These are phyloP conservation scores for Pseudozyma pruni DNA, from an alignment of 1,284 basidiomycete genomes.

Conservation along the genomic window DNA sequence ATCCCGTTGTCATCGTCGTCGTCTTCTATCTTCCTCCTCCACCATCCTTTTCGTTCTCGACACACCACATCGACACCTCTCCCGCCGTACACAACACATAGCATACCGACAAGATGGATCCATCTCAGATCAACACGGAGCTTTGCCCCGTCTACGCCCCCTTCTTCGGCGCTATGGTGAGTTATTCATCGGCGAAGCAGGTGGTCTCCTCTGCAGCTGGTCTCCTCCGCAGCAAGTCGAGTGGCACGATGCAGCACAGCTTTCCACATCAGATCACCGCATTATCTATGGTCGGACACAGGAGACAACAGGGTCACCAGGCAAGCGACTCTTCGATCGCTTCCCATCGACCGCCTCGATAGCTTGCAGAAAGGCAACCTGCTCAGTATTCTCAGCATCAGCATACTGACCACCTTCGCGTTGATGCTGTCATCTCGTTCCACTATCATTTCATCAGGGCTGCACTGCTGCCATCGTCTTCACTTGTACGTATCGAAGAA, in stretches of 20 bases:
- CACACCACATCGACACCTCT: slow-evolving; percentile 1
- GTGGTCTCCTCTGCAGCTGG: too few species aligned
- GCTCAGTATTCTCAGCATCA: not conserved
- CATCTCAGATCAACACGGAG: slow-evolving; percentile 61
- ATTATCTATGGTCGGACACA: too few species aligned
- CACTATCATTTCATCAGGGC: slow-evolving; percentile 73
- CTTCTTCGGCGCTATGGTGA: slow-evolving; percentile 94
- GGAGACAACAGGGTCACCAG: too few species aligned
- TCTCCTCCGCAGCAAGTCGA: too few species aligned
- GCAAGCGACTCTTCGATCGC: too few species aligned
- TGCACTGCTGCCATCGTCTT: slow-evolving; percentile 97
- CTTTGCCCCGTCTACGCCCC: slow-evolving; percentile 74
- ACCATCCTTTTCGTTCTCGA: slow-evolving; percentile 8
- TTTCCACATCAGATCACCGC: too few species aligned
- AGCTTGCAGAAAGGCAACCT: too few species aligned
- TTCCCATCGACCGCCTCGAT: too few species aligned
- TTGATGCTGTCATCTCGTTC: too few species aligned
- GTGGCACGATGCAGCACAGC: too few species aligned
- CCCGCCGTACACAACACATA: not conserved
- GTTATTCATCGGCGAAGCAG: slow-evolving; percentile 63
- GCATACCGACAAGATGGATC: slow-evolving; percentile 46
- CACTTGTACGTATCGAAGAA: slow-evolving; percentile 79
- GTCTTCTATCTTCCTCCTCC: slow-evolving; percentile 14
- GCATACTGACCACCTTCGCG: not conserved
- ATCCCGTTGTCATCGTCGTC: slow-evolving; percentile 2